Conservation (phyloP, 331 rosid genomes). For the Erythrophleum ivorense region DNA sequence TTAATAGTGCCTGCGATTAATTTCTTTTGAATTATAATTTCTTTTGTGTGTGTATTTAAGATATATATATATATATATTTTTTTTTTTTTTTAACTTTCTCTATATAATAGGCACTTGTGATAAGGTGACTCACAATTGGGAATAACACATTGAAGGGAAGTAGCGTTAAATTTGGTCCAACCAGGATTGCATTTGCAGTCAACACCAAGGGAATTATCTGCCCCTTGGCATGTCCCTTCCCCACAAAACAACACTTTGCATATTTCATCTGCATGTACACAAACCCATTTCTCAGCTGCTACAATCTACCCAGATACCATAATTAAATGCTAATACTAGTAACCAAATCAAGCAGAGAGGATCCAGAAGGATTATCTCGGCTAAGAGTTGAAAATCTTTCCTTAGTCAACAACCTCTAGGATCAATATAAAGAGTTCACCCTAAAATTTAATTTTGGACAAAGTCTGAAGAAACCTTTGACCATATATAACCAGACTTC, state of each 20-base stretch:
- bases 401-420: too few species aligned
- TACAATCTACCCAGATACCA: too few species aligned
- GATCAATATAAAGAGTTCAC: too few species aligned
- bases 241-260: conserved; percentile 39
- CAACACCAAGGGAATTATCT: not conserved
- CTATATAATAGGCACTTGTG: too few species aligned
- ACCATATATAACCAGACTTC: too few species aligned
- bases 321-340: too few species aligned
- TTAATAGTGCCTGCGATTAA: conserved; percentile 59
- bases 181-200: conserved; percentile 46
- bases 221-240: conserved; percentile 40
- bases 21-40: not conserved
- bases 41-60: not conserved
- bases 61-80: not conserved
- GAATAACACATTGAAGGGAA: conserved; percentile 34
- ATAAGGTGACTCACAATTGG: conserved; percentile 40
- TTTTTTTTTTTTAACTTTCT: too few species aligned
- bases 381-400: too few species aligned
- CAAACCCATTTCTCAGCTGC: not conserved
- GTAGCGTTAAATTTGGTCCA: conserved; percentile 26
- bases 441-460: too few species aligned
- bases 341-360: too few species aligned
- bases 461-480: too few species aligned
- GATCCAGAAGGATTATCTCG: too few species aligned
- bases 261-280: conserved; percentile 31